Evolutionary conservation across 768 basidiomycete genomes (phyloP).

Genomic region (Udeniomyces megalosporus): DNA sequence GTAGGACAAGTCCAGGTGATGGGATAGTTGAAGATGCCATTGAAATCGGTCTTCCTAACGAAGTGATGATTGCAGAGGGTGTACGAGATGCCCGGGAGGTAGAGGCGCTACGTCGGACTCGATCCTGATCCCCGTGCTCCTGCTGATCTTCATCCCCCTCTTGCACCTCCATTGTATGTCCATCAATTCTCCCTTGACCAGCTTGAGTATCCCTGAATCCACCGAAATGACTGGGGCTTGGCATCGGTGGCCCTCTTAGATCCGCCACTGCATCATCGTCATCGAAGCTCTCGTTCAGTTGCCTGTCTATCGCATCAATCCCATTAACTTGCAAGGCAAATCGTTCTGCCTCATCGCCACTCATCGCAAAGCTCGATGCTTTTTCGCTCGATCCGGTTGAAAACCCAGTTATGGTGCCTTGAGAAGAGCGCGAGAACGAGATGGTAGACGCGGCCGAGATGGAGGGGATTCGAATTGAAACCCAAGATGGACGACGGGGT

Average conservation of each 20-base stretch:
- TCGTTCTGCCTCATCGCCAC: not conserved
- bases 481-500: constrained; percentile 3
- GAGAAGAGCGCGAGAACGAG: not conserved
- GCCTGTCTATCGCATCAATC: not conserved
- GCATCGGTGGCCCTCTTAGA: not conserved
- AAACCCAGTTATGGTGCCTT: constrained; percentile 1
- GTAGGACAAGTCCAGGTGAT: not conserved
- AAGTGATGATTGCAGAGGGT: no score
- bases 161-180: no score
- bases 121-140: no score
- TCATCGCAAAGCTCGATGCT: not conserved
- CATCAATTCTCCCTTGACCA: no score
- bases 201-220: no score
- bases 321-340: not conserved
- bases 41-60: no score
- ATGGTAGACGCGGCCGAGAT: not conserved
- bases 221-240: not conserved
- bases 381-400: not conserved
- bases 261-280: not conserved
- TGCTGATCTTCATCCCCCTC: no score
- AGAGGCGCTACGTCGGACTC: no score
- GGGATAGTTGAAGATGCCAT: no score
- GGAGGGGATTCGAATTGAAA: constrained; percentile 1
- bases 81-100: no score
- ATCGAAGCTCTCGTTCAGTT: not conserved